Percentiles rank a stretch among this genome's conserved stretches.
These are phyloP conservation scores for Ciborinia camelliae DNA, from an alignment of 2,329 filamentous ascomycete genomes.

Conservation along the genomic window DNA sequence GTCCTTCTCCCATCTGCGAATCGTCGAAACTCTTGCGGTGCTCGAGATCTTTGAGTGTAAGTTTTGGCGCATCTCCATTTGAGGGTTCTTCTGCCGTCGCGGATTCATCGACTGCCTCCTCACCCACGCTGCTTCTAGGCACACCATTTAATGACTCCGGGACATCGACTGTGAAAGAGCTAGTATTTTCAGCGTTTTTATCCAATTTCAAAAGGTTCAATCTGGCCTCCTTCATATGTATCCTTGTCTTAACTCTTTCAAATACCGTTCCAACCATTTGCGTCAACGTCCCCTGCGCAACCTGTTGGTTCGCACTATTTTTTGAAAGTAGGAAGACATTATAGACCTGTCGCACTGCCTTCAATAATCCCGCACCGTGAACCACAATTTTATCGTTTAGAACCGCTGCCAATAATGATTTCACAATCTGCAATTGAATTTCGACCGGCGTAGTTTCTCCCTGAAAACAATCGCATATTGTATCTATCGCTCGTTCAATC, in stretches of 20 bases:
- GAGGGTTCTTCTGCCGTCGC: slow-evolving; percentile 30
- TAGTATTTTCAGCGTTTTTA: slow-evolving; percentile 33
- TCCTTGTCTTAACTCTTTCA: slow-evolving; percentile 81
- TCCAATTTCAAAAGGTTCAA: slow-evolving; percentile 45
- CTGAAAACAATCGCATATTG: slow-evolving; percentile 98
- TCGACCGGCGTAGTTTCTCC: slow-evolving; percentile 90
- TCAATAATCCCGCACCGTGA: slow-evolving; percentile 90
- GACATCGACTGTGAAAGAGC: slow-evolving; percentile 36
- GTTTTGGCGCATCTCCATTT: slow-evolving; percentile 47
- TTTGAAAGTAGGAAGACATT: slow-evolving; percentile 97
- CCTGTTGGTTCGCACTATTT: slow-evolving; percentile 90
- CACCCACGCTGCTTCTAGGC: slow-evolving; percentile 27
- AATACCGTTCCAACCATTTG: slow-evolving; percentile 99
- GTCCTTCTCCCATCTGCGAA: slow-evolving; percentile 62
- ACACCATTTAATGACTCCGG: slow-evolving; percentile 32
- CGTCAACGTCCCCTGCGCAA: slow-evolving; percentile 92
- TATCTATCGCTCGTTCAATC: slow-evolving; percentile 97
- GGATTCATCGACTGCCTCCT: slow-evolving; percentile 31
- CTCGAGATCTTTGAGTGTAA: slow-evolving; percentile 65
- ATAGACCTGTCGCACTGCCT: slow-evolving; percentile 96
- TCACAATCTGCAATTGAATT: slow-evolving; percentile 96
- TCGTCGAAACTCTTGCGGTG: slow-evolving; percentile 64
- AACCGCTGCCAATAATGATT: slow-evolving; percentile 90
- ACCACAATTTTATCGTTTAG: slow-evolving; percentile 99
- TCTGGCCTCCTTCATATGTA: slow-evolving; percentile 83